Conservation (phyloP, 2,329 filamentous ascomycete species). For the Xylariomycetidae sp. region DNA sequence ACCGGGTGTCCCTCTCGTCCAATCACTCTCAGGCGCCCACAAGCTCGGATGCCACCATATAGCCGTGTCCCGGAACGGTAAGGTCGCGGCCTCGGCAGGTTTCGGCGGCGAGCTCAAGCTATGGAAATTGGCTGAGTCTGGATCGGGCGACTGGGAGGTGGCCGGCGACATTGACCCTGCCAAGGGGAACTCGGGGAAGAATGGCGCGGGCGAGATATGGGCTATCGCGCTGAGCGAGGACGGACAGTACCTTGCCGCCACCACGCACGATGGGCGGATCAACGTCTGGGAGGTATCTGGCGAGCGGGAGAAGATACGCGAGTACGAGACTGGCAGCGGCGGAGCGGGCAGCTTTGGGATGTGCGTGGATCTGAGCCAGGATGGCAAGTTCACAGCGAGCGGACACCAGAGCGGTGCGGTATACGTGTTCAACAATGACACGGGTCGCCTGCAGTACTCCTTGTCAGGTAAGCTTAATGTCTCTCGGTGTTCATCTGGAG, state of each 20-base stretch:
- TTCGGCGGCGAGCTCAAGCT: constrained; percentile 87
- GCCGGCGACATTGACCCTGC: constrained; percentile 39
- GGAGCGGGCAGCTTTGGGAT: constrained; percentile 83
- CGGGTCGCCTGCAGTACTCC: constrained; percentile 78
- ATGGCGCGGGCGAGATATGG: constrained; percentile 63
- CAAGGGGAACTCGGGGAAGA: constrained; percentile 23
- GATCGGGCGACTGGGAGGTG: constrained; percentile 49
- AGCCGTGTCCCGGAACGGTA: constrained; percentile 63
- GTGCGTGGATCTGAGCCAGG: constrained; percentile 72
- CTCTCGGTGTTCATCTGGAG: neutral
- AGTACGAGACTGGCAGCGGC: constrained; percentile 73
- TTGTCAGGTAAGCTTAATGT: constrained; percentile 59
- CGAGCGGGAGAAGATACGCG: constrained; percentile 55
- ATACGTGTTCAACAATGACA: constrained; percentile 93
- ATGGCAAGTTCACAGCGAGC: constrained; percentile 83
- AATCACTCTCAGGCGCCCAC: constrained; percentile 77
- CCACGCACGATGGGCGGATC: constrained; percentile 81
- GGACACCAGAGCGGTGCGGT: constrained; percentile 90
- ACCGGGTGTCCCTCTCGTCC: constrained; percentile 68
- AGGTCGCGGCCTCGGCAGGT: constrained; percentile 73
- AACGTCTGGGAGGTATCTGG: constrained; percentile 76
- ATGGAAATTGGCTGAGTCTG: constrained; percentile 65
- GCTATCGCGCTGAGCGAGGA: constrained; percentile 80
- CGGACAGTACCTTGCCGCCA: constrained; percentile 79
- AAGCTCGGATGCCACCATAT: constrained; percentile 90